Conservation (phyloP, 495 filamentous ascomycete genomes). For the Cercophora sp. region DNA sequence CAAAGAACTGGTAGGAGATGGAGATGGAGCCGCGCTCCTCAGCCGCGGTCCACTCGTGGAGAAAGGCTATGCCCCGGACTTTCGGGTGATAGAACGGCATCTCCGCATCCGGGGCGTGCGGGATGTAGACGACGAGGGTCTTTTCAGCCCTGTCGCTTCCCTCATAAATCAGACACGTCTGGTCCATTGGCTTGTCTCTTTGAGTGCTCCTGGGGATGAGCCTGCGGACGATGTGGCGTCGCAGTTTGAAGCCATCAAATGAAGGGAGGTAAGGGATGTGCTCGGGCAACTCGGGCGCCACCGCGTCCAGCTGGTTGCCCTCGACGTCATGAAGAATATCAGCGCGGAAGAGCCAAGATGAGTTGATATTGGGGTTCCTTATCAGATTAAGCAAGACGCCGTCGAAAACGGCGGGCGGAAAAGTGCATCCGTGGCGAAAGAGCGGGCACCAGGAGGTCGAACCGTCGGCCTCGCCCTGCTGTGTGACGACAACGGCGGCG, state of each 20-base stretch:
- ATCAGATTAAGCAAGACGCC: conserved; percentile 69
- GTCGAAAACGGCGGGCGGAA: conserved; percentile 55
- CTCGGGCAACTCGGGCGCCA: conserved; percentile 4
- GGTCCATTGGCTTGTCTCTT: conserved; percentile 67
- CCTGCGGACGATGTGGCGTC: conserved; percentile 58
- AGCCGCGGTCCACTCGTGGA: conserved; percentile 55
- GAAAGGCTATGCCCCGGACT: conserved; percentile 67
- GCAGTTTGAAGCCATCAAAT: conserved; percentile 26
- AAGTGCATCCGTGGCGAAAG: conserved; percentile 51
- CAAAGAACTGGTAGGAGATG: conserved; percentile 65
- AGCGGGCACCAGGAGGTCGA: conserved; percentile 45
- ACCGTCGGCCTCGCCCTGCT: conserved; percentile 19
- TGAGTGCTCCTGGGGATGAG: conserved; percentile 78
- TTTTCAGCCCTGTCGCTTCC: conserved; percentile 21
- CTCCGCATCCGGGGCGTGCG: conserved; percentile 61
- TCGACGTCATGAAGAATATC: conserved; percentile 65
- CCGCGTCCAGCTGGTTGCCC: conserved; percentile 13
- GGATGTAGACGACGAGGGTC: conserved; percentile 71
- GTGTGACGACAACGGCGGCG: conserved; percentile 23
- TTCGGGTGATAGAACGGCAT: conserved; percentile 85
- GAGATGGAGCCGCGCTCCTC: conserved; percentile 50
- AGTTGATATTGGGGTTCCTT: conserved; percentile 82
- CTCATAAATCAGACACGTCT: conserved; percentile 73
- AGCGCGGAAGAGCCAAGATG: conserved; percentile 76
- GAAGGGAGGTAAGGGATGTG: conserved; percentile 1